Evolutionary conservation across 768 basidiomycete genomes (phyloP).

Genomic region (Calocybe cyanea): DNA sequence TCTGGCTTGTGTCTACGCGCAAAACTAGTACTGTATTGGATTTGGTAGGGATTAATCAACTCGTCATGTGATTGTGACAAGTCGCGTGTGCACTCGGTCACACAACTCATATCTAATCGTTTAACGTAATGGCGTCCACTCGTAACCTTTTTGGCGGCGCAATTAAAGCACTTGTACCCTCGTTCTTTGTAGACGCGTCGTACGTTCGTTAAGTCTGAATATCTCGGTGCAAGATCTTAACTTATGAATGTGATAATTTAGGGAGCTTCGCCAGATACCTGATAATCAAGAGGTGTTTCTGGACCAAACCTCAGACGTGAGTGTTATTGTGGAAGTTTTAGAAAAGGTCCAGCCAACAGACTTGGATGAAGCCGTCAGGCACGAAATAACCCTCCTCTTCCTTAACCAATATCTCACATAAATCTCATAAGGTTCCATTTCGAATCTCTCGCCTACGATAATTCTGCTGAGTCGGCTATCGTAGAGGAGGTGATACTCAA

Average conservation of each 20-base stretch:
- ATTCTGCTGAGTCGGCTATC: slow-evolving; percentile 53
- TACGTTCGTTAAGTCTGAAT: slow-evolving; percentile 34
- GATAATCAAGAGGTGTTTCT: slow-evolving; percentile 94
- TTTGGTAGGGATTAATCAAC: neutral
- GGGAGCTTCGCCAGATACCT: slow-evolving; percentile 76
- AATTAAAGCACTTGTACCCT: slow-evolving; percentile 59
- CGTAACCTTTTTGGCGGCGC: slow-evolving; percentile 81
- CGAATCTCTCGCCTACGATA: slow-evolving; percentile 87
- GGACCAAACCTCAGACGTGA: slow-evolving; percentile 61
- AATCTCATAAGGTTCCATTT: slow-evolving; percentile 76
- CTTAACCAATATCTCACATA: neutral
- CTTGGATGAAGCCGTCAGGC: slow-evolving; percentile 63
- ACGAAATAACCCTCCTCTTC: neutral
- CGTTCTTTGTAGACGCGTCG: slow-evolving; percentile 78
- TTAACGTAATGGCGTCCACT: slow-evolving; percentile 20
- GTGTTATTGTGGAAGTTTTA: slow-evolving; percentile 83
- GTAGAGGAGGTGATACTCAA: slow-evolving; percentile 34
- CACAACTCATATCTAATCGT: neutral
- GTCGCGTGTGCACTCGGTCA: neutral
- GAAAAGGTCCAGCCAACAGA: slow-evolving; percentile 60
- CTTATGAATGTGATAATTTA: slow-evolving; percentile 16
- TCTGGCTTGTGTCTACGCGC: neutral
- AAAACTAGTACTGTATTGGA: too few relatives aligned
- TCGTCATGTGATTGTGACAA: slow-evolving; percentile 4
- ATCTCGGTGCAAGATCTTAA: neutral